phyloP scores from a whole-genome alignment of 176 grass and related monocot species.

The Triticum timopheevii region DNA sequence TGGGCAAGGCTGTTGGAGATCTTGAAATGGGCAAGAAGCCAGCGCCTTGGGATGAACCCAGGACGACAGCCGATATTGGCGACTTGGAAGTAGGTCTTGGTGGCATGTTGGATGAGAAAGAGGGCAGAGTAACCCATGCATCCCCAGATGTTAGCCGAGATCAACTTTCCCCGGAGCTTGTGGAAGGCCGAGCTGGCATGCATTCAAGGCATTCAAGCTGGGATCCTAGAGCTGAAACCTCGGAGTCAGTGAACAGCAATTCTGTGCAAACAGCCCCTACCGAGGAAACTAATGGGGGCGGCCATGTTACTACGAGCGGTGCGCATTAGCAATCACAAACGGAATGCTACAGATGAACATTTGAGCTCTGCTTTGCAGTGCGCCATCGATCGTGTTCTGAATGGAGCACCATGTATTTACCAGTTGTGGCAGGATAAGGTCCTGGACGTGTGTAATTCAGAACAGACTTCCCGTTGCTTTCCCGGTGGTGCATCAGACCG shows the following conservation, averaged over 20 bases:
- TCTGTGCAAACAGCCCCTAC: neutral
- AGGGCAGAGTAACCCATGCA: conserved; percentile 47
- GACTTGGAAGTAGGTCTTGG: conserved; percentile 60
- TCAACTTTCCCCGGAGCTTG: conserved; percentile 36
- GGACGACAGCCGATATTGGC: conserved; percentile 51
- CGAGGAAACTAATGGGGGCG: neutral
- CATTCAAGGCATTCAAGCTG: conserved; percentile 58
- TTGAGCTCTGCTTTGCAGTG: neutral
- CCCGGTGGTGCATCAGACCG: neutral
- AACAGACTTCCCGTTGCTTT: conserved; percentile 31
- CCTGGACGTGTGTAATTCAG: conserved; percentile 37
- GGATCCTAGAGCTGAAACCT: conserved; percentile 27
- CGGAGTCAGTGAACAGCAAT: neutral
- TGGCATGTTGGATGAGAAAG: conserved; percentile 68
- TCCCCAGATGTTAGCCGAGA: conserved; percentile 68
- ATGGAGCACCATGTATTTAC: conserved; percentile 21
- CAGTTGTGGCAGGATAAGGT: conserved; percentile 20
- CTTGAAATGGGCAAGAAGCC: conserved; percentile 86
- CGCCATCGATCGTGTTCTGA: neutral
- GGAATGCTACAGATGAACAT: neutral
- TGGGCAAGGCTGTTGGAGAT: conserved; percentile 67
- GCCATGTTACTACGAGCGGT: neutral
- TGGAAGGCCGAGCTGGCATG: conserved; percentile 35
- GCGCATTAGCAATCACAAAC: neutral
- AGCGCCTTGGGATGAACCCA: conserved; percentile 74